Conservation (phyloP, 805 yeast genomes). For the Candida pini region DNA sequence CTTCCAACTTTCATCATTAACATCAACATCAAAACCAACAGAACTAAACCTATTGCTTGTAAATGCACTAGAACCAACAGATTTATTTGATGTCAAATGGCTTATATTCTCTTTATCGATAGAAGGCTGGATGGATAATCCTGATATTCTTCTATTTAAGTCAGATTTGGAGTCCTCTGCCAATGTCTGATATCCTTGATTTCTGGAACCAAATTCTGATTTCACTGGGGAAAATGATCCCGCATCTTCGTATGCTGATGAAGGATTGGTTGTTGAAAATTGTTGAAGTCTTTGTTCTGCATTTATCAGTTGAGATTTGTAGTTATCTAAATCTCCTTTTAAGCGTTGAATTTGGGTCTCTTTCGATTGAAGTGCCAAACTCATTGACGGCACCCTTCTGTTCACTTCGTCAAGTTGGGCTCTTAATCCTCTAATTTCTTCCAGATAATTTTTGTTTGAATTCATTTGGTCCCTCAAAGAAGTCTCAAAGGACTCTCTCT, state of each 20-base stretch:
- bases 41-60: constrained; percentile 16
- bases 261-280: constrained; percentile 10
- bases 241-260: neutral
- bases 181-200: constrained; percentile 1
- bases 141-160: constrained; percentile 28
- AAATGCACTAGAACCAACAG: constrained; percentile 4
- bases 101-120: constrained; percentile 21
- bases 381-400: constrained; percentile 46
- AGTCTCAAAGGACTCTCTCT: constrained; percentile 24
- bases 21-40: constrained; percentile 31
- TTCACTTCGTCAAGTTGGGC: constrained; percentile 35
- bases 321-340: constrained; percentile 55
- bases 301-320: constrained; percentile 40
- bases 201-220: constrained; percentile 5
- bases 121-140: constrained; percentile 22
- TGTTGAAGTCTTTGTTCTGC: constrained; percentile 18
- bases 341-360: constrained; percentile 63
- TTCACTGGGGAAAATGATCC: constrained; percentile 6
- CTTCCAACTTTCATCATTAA: constrained; percentile 71
- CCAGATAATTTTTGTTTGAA: constrained; percentile 27
- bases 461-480: constrained; percentile 24
- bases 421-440: constrained; percentile 31
- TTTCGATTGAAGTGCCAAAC: constrained; percentile 53
- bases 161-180: constrained; percentile 15
- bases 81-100: constrained; percentile 11